Evolutionary conservation across 306 rosid genomes (phyloP).

Genomic region (Cucumis hystrix): DNA sequence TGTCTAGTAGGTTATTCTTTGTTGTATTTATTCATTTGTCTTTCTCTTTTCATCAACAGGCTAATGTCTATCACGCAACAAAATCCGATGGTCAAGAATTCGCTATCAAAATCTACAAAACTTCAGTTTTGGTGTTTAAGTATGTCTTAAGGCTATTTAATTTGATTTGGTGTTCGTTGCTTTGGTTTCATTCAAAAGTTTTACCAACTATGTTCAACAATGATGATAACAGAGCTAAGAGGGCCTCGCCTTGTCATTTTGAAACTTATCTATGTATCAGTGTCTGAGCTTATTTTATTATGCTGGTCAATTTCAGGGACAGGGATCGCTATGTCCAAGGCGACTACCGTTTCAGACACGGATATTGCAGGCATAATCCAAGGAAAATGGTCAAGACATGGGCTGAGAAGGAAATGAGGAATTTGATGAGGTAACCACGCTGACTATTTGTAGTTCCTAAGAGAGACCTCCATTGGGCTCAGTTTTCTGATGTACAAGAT

Average conservation of each 20-base stretch:
- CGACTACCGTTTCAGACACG: slow-evolving; percentile 70
- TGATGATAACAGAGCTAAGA: neutral
- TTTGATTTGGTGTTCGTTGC: slow-evolving; percentile 4
- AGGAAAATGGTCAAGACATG: slow-evolving; percentile 96
- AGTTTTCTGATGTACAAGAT: neutral
- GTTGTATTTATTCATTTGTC: neutral
- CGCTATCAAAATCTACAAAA: slow-evolving; percentile 84
- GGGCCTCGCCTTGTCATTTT: neutral
- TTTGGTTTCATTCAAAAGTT: neutral
- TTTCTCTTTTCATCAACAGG: slow-evolving; percentile 30
- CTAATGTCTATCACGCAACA: slow-evolving; percentile 94
- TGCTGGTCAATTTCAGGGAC: slow-evolving; percentile 46
- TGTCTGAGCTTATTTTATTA: slow-evolving; percentile 3
- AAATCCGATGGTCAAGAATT: slow-evolving; percentile 67
- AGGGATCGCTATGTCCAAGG: slow-evolving; percentile 95
- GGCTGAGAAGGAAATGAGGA: slow-evolving; percentile 97
- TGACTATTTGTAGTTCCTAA: neutral
- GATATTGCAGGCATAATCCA: slow-evolving; percentile 82
- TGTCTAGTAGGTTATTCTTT: neutral
- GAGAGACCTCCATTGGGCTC: neutral
- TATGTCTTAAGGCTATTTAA: slow-evolving; percentile 23
- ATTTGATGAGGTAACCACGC: slow-evolving; percentile 52
- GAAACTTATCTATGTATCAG: neutral
- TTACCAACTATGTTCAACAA: neutral
- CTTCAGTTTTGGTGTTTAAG: slow-evolving; percentile 77